A percentile compares a stretch with the other conserved stretches of the same genome.
phyloP scores from a whole-genome alignment of 345 rosid species.

The Barbarea vulgaris region DNA sequence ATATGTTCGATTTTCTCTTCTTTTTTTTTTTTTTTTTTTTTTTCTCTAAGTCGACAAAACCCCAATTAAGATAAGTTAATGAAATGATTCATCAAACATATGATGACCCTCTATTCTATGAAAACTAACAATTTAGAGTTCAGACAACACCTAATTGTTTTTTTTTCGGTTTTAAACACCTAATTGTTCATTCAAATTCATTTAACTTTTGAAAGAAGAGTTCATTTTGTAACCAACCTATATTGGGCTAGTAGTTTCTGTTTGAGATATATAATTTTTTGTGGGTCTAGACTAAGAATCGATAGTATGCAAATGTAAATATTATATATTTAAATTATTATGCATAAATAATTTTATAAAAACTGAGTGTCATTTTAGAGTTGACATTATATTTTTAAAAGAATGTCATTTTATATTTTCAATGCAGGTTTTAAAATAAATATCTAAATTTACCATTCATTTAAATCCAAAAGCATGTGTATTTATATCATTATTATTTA shows the following conservation, averaged over 20 bases:
- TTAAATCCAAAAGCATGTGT: too few species aligned
- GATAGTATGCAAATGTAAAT: not conserved
- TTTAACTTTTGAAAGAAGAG: not conserved
- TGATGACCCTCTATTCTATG: slow-evolving; percentile 22
- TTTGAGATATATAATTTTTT: not conserved
- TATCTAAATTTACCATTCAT: too few species aligned
- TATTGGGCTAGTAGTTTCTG: not conserved
- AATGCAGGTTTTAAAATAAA: too few species aligned
- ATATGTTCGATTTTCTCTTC: slow-evolving; percentile 11
- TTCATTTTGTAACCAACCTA: too few species aligned
- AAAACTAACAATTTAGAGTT: not conserved
- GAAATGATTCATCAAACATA: slow-evolving; percentile 30
- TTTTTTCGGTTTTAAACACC: too few species aligned
- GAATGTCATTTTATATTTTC: too few species aligned
- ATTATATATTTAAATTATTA: not conserved
- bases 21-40: not conserved
- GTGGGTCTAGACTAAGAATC: not conserved
- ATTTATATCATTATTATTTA: too few species aligned
- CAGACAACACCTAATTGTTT: not conserved
- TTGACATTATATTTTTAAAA: too few species aligned
- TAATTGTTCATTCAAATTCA: not conserved
- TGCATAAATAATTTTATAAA: too few species aligned
- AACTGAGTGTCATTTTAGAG: too few species aligned
- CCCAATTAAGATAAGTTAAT: slow-evolving; percentile 15
- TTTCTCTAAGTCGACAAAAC: slow-evolving; percentile 2